Evolutionary conservation across 768 basidiomycete species (phyloP), one percentile per base, ranked within the genome.

Genomic region (Tulasnella sp.): DNA sequence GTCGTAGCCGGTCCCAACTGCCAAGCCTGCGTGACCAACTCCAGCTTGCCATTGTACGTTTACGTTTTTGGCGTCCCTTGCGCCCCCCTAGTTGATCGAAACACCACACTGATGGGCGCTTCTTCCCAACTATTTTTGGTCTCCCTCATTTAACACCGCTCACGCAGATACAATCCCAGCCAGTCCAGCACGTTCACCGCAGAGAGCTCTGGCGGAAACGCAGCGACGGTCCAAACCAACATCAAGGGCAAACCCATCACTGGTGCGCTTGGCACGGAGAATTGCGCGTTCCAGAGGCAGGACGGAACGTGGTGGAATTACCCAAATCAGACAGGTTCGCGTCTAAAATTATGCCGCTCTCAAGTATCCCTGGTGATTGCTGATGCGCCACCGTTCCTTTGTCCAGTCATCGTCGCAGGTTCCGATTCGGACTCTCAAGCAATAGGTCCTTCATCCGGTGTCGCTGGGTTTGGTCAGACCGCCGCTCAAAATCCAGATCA

Each of bases 231-330:
- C 42, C 39, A 39, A 20, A 46, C 42, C 46, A 39, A 20, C 77
- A 18, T 77, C 70, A 72, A 26, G 18, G 77, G 77, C 6, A 44
- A 70, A n/a, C 32, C 35, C 15, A 29, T 77, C 11, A 1, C 69
- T 3, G 77, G 77, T 20, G 6, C 69, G n/a, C 42, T 77, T 37
- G 67, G 40, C 16, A 72, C 42, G 46, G 77, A 77, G 39, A 77
- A 77, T 44, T 77, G 77, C 37, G 77, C 67, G 5, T 32, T 77
- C 3, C 77, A 71, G 11, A 35, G 35, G 40, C 32, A 29, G 26
- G 51, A 72, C 29, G 77, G 70, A 6, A 42, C 77, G 6, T 77
- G 70, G 69, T 77, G 77, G 77, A 46, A 20, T 44, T 77, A 77
- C 42, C 67, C 67, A 16, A 72, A 57, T 35, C 77, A 77, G 46